Evolutionary conservation across 257 asterid genomes (phyloP).

Genomic region (Thymus quinquecostatus): DNA sequence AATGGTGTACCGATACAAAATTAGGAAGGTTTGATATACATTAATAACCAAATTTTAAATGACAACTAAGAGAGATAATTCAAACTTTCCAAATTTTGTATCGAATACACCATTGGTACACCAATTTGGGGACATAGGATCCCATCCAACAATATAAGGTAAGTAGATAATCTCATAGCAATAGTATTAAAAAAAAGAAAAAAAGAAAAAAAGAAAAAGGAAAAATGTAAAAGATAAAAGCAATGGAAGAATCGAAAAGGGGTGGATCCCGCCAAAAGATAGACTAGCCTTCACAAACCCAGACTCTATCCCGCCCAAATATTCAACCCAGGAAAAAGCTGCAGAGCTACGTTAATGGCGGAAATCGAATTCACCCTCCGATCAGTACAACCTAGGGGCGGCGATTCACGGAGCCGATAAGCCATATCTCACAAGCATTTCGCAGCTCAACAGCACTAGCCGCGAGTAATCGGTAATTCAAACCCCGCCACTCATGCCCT

Average conservation of each 20-base stretch:
- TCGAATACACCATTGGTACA: too few relatives aligned
- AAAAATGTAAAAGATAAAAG: not conserved
- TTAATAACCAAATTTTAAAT: too few relatives aligned
- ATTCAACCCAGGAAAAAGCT: constrained; percentile 7
- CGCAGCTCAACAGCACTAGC: constrained; percentile 2
- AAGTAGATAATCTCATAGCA: too few relatives aligned
- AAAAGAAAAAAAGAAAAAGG: not conserved
- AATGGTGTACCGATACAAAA: too few relatives aligned
- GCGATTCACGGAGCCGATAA: not conserved
- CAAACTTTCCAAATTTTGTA: too few relatives aligned
- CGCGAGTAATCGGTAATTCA: constrained; percentile 30
- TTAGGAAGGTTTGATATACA: too few relatives aligned
- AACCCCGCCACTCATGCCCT: not conserved
- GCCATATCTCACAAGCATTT: not conserved
- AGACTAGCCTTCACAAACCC: too few relatives aligned
- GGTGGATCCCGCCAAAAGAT: constrained; percentile 30
- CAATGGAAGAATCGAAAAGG: not conserved
- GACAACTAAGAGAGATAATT: too few relatives aligned
- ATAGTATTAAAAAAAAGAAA: too few relatives aligned
- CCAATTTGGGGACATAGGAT: too few relatives aligned
- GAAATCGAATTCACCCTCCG: not conserved
- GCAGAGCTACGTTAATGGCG: constrained; percentile 38
- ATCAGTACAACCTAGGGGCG: not conserved
- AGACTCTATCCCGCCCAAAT: constrained; percentile 35
- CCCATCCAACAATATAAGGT: too few relatives aligned